Percentiles rank a stretch among this genome's conserved stretches.
phyloP scores from a whole-genome alignment of 2,329 filamentous ascomycete genomes.

The Metarhizium anisopliae region DNA sequence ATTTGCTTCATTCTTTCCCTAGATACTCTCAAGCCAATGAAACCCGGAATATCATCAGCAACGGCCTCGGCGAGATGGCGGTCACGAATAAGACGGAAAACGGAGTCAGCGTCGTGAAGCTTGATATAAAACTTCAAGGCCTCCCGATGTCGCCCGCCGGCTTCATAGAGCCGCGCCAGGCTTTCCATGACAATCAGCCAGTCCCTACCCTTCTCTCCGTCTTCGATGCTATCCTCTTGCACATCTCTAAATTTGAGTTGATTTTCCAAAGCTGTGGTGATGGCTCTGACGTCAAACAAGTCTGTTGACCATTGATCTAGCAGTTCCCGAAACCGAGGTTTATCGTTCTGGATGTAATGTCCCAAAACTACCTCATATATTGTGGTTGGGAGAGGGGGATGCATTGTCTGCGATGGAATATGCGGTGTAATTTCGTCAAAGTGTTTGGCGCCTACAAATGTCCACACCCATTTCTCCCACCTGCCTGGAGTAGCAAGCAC shows the following conservation, averaged over 20 bases:
- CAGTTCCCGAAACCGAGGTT: slow-evolving; percentile 65
- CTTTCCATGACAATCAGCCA: slow-evolving; percentile 87
- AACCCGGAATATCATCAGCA: slow-evolving; percentile 79
- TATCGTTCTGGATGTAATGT: slow-evolving; percentile 77
- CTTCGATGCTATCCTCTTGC: slow-evolving; percentile 65
- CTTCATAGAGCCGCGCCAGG: slow-evolving; percentile 75
- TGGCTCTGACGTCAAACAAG: slow-evolving; percentile 68
- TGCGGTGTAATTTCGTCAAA: slow-evolving; percentile 84
- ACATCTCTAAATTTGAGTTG: slow-evolving; percentile 71
- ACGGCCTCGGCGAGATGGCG: slow-evolving; percentile 86
- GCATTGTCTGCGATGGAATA: slow-evolving; percentile 69
- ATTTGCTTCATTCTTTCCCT: slow-evolving; percentile 59
- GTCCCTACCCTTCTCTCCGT: slow-evolving; percentile 63
- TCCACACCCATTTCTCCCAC: slow-evolving; percentile 96
- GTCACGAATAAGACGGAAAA: slow-evolving; percentile 77
- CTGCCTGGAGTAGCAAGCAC: slow-evolving; percentile 69
- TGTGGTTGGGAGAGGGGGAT: slow-evolving; percentile 67
- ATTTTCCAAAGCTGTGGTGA: slow-evolving; percentile 72
- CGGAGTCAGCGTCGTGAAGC: slow-evolving; percentile 83
- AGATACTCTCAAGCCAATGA: slow-evolving; percentile 79
- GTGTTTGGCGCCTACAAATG: slow-evolving; percentile 75
- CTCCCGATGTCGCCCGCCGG: slow-evolving; percentile 71
- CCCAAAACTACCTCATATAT: slow-evolving; percentile 86
- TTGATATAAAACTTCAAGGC: slow-evolving; percentile 83
- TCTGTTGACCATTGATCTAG: slow-evolving; percentile 78